Evolutionary conservation across 768 basidiomycete species (phyloP), one percentile per base, ranked within the genome.

Genomic region (Gautieria morchelliformis): DNA sequence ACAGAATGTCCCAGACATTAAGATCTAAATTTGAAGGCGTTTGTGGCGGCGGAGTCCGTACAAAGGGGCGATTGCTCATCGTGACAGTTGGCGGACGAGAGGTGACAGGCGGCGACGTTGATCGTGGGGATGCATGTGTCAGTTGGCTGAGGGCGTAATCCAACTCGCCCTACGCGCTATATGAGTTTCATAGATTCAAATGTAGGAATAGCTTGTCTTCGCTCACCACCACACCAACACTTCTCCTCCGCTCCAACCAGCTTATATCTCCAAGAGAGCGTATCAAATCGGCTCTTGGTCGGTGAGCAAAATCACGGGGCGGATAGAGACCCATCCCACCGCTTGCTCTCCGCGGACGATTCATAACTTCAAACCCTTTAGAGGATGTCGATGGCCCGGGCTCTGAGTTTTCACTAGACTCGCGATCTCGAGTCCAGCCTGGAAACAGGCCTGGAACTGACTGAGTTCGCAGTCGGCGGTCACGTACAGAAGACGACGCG

Each of bases 211-310:
- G 10, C 4, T 9, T 9, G 14, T 6, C 39, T 12, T 45, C 42
- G 72, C 84, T 65, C 67, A 89, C 88, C 72, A 85, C 80, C 56
- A 79, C 77, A 64, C 81, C 84, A 32, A 85, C 70, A 66, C 83
- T 88, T 58, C 87, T 78, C 53, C 89, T 76, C 52, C 85, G 79
- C 57, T 84, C 78, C 35, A 89, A 72, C 89, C 89, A 91, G 65
- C 87, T 87, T 51, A 87, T 73, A 65, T 91, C 87, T 32, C 82
- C 80, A 40, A 89, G 71, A 60, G 78, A 82, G 57, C 80, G 74
- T 32, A 79, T 74, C 15, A 75, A 67, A 20, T 60, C 44, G n/a
- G 56, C 42, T 51, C 40, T 47, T 42, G 57, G 35, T 53, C 58
- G 40, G 11, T 58, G 42, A 27, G 39, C 15, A 37, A 50, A n/a